phyloP scores from a whole-genome alignment of 441 rosid species.

The Daphne laureola region DNA sequence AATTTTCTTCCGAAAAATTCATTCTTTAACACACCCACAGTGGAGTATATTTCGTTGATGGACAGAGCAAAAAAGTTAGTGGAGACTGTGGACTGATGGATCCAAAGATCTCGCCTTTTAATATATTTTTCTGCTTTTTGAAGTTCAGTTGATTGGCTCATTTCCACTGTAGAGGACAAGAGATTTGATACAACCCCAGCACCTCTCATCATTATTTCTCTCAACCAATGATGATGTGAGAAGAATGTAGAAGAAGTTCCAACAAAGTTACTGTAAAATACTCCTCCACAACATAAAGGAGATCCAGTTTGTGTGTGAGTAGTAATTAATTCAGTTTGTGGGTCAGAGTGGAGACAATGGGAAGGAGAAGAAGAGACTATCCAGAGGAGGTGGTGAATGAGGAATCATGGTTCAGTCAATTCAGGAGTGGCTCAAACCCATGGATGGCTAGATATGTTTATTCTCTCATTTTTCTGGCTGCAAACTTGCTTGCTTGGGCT shows the following conservation, averaged over 20 bases:
- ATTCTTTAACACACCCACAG: not conserved
- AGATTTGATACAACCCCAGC: too few species aligned
- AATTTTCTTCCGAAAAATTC: constrained; percentile 3
- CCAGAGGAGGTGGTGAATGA: constrained; percentile 32
- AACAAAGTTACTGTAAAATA: too few species aligned
- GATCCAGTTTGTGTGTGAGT: constrained; percentile 8
- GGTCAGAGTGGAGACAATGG: constrained; percentile 50
- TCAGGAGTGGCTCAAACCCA: constrained; percentile 72
- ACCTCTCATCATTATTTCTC: too few species aligned
- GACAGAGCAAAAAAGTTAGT: too few species aligned
- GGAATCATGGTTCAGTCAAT: constrained; percentile 76
- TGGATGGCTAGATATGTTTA: constrained; percentile 96
- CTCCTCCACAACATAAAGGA: too few species aligned
- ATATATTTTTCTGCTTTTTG: constrained; percentile 1
- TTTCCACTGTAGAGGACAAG: constrained; percentile 13
- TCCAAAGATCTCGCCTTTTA: not conserved
- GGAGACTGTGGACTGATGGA: too few species aligned
- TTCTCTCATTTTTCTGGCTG: constrained; percentile 66
- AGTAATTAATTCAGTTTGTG: constrained; percentile 13
- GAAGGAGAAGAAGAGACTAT: constrained; percentile 24
- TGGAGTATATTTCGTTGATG: too few species aligned
- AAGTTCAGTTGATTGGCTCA: constrained; percentile 7
- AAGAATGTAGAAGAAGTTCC: too few species aligned
- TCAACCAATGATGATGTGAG: too few species aligned
- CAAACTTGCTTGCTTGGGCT: constrained; percentile 87